Evolutionary conservation across 176 grass and related monocot genomes (phyloP), one percentile per base, ranked within the genome.

Genomic region (Tuctoria greenei): DNA sequence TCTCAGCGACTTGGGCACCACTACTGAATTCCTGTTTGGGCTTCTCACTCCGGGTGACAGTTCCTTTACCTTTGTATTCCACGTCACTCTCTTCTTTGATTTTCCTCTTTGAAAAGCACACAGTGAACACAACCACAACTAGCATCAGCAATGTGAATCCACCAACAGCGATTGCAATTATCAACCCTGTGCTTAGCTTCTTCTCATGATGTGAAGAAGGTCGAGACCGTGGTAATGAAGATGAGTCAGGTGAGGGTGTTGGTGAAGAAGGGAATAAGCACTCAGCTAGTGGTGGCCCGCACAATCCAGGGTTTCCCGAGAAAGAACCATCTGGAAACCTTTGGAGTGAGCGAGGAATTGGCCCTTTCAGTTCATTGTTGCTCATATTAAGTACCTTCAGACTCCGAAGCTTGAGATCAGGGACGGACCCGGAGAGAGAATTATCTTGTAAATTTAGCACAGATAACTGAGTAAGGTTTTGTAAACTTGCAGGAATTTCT

Each of bases 21-120:
- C 91, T 99, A 76, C 85, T 92, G 67, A 85, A 89, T 72, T 95
- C 84, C n/a, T 76, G 82, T 78, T 95, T 99, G 0, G 84, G 84
- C 61, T 98, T 98, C 81, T 91, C 88, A 36, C 77, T 90, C 70
- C 67, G 67, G 51, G 44, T 68, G 63, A 51, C 39, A 44, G 27
- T 63, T 27, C 79, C 82, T 51, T 39, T 90, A 46, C 27, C 31
- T 68, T 78, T 90, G 77, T 76, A 37, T 70, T 88, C 84, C 4
- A 55, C 80, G 74, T 65, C 78, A 21, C 44, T 60, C 36, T 80
- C 69, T 21, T 79, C 76, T 62, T 78, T 86, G 54, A 58, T 66
- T 72, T 92, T 95, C 74, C 81, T 88, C 86, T 85, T 94, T 12
- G 72, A 74, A 78, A 75, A 73, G 60, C 89, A 99, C 77, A 99